Conservation (phyloP, 2,329 filamentous ascomycete species). For the Cladosporium sp. region DNA sequence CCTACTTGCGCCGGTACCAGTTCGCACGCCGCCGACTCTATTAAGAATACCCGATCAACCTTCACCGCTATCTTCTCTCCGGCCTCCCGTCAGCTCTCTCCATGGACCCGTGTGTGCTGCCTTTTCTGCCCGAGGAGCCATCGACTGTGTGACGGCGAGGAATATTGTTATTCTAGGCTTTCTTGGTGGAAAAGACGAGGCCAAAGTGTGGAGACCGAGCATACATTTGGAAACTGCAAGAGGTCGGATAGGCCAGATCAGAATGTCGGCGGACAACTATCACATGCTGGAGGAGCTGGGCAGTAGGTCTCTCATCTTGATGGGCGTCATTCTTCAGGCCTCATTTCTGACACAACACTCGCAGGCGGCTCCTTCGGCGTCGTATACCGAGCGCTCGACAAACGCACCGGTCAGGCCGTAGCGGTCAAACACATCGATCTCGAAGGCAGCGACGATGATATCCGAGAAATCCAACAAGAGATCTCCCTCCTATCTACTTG, state of each 20-base stretch:
- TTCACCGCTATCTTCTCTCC: neutral
- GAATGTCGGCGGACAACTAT: conserved; percentile 70
- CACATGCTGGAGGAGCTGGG: conserved; percentile 94
- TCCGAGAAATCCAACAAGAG: conserved; percentile 95
- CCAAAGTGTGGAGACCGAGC: neutral
- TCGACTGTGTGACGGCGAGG: neutral
- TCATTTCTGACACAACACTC: neutral
- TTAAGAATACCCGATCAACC: neutral
- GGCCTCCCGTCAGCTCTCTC: neutral
- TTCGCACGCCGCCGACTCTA: neutral
- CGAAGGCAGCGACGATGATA: conserved; percentile 97
- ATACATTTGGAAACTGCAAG: no score
- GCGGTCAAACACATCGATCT: conserved; percentile 99
- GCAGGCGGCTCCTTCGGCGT: conserved; percentile 89
- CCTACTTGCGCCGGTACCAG: neutral
- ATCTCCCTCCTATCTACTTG: conserved; percentile 94
- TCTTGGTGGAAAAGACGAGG: neutral
- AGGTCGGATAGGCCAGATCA: neutral
- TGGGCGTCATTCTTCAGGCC: neutral
- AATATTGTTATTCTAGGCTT: neutral
- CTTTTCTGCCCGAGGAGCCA: no score
- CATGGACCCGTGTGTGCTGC: conserved; percentile 9
- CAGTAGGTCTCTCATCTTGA: conserved; percentile 53
- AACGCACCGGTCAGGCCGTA: conserved; percentile 81
- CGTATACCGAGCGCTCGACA: conserved; percentile 95